A percentile compares a stretch with the other conserved stretches of the same genome.
Conservation (phyloP, 169 alveolate species). For the Plasmodium gonderi region DNA sequence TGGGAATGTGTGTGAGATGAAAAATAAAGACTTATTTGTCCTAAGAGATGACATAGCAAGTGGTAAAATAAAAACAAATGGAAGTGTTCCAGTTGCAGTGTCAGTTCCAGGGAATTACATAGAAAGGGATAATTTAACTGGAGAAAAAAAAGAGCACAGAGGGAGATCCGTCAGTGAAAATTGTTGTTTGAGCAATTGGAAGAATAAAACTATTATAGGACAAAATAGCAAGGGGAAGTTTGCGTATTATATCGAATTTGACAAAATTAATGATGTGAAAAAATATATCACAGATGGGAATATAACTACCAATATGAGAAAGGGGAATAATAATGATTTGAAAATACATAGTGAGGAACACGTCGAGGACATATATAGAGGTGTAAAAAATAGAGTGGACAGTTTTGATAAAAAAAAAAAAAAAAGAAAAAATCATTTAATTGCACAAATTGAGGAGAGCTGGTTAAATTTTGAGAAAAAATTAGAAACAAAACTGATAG, state of each 20-base stretch:
- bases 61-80: not conserved
- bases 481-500: constrained; percentile 26
- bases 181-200: constrained; percentile 8
- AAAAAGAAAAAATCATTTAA: not conserved
- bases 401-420: not conserved
- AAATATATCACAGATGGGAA: not conserved
- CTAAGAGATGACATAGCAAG: not conserved
- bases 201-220: constrained; percentile 70
- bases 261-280: constrained; percentile 18
- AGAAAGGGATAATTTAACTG: not conserved
- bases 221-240: constrained; percentile 40
- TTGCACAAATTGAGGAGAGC: constrained; percentile 55
- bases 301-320: not conserved
- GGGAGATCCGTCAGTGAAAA: constrained; percentile 55
- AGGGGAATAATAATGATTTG: not conserved
- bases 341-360: not conserved
- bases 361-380: not conserved
- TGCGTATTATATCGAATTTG: constrained; percentile 72
- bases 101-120: not conserved
- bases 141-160: not conserved
- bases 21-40: not conserved
- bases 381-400: not conserved
- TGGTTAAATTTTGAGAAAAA: constrained; percentile 69
- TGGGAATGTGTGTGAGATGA: not conserved
- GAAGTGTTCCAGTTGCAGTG: no score